These are phyloP conservation scores for Psilocybe tampanensis DNA, from an alignment of 768 basidiomycete genomes.

Conservation along the genomic window DNA sequence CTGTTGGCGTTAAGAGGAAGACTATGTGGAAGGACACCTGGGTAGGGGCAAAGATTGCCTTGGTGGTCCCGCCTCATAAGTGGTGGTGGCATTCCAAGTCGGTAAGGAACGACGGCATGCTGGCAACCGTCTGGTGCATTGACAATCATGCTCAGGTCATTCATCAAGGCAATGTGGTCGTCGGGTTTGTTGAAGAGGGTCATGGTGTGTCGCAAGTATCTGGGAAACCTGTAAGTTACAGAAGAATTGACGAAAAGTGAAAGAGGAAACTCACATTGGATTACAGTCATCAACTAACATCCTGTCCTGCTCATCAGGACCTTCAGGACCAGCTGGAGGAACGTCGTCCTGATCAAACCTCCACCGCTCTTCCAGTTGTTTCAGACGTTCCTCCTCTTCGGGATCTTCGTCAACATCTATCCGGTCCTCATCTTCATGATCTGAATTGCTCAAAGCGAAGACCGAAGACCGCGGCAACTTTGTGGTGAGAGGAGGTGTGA, in stretches of 20 bases:
- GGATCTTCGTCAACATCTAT: slow-evolving; percentile 36
- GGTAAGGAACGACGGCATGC: slow-evolving; percentile 51
- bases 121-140: slow-evolving; percentile 51
- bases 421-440: slow-evolving; percentile 28
- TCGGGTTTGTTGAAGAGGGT: slow-evolving; percentile 60
- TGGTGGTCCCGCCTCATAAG: slow-evolving; percentile 35
- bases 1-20: slow-evolving; percentile 36
- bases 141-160: slow-evolving; percentile 51
- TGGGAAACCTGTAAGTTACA: slow-evolving; percentile 24
- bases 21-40: too few species aligned
- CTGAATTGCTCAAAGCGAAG: slow-evolving; percentile 21
- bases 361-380: slow-evolving; percentile 61
- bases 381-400: slow-evolving; percentile 39
- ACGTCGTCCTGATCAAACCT: slow-evolving; percentile 67
- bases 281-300: slow-evolving; percentile 74
- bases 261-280: slow-evolving; percentile 39
- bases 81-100: slow-evolving; percentile 40
- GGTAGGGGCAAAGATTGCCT: slow-evolving; percentile 24
- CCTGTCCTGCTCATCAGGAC: slow-evolving; percentile 69
- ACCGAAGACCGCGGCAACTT: slow-evolving; percentile 30
- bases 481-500: slow-evolving; percentile 23
- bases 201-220: slow-evolving; percentile 59
- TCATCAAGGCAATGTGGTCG: slow-evolving; percentile 47
- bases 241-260: background rate
- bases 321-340: slow-evolving; percentile 55